A percentile compares a stretch with the other conserved stretches of the same genome.
phyloP scores from a whole-genome alignment of 179 eudicot species.

The Gypsophila paniculata region DNA sequence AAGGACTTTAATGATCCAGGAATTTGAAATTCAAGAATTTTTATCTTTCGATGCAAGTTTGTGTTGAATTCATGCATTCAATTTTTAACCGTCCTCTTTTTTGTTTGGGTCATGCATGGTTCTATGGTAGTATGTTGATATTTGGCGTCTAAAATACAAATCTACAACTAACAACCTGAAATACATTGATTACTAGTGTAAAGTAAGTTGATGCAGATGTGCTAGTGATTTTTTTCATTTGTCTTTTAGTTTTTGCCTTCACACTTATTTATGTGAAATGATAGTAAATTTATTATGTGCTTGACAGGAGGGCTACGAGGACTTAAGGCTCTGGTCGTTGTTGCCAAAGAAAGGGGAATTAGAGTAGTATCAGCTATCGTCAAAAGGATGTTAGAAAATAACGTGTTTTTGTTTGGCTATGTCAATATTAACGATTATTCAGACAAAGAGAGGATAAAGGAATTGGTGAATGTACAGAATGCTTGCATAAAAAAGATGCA shows the following conservation, averaged over 20 bases:
- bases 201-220: too few relatives aligned
- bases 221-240: neutral
- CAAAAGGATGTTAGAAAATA: constrained; percentile 62
- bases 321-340: constrained; percentile 49
- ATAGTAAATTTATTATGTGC: constrained; percentile 13
- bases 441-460: constrained; percentile 57
- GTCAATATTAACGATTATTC: constrained; percentile 58
- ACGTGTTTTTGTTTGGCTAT: constrained; percentile 64
- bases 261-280: neutral
- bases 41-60: neutral
- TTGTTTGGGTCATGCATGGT: neutral
- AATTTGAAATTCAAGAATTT: neutral
- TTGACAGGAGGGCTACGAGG: constrained; percentile 56
- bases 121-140: neutral
- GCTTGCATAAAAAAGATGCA: constrained; percentile 55
- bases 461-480: constrained; percentile 57
- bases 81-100: neutral
- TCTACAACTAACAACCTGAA: too few relatives aligned
- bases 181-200: too few relatives aligned
- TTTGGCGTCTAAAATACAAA: neutral
- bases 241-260: neutral
- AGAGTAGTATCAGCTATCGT: constrained; percentile 48
- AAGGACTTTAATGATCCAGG: neutral
- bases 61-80: neutral
- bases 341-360: constrained; percentile 50